Percentiles rank a stretch among this genome's conserved stretches.
Conservation (phyloP, 805 yeast species). For the Saccharomycopsis schoenii region DNA sequence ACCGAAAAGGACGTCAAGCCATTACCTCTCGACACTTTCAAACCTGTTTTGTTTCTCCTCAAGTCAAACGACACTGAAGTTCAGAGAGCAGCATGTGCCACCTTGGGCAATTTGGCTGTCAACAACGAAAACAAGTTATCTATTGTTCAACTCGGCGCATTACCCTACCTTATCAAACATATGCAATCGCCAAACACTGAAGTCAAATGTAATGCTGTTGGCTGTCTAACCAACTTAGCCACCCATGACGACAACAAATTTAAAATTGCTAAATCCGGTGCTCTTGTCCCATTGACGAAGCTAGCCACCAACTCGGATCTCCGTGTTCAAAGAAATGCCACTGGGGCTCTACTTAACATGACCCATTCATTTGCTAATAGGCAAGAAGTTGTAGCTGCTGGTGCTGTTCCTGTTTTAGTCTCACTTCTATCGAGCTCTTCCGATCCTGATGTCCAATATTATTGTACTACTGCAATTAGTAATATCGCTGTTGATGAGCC, state of each 20-base stretch:
- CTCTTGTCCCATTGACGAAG: slow-evolving; percentile 86
- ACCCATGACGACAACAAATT: slow-evolving; percentile 96
- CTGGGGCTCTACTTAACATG: slow-evolving; percentile 97
- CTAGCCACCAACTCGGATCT: slow-evolving; percentile 90
- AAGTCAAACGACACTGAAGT: slow-evolving; percentile 89
- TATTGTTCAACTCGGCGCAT: slow-evolving; percentile 96
- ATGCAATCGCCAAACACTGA: slow-evolving; percentile 97
- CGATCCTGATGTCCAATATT: slow-evolving; percentile 96
- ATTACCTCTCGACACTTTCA: slow-evolving; percentile 83
- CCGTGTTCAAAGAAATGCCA: slow-evolving; percentile 96
- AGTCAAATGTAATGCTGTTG: slow-evolving; percentile 98
- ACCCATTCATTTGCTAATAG: slow-evolving; percentile 96
- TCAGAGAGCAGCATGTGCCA: slow-evolving; percentile 98
- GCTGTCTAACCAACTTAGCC: slow-evolving; percentile 95
- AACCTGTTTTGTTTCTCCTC: slow-evolving; percentile 80
- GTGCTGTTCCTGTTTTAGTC: slow-evolving; percentile 94
- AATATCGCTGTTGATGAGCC: slow-evolving; percentile 95
- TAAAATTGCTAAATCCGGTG: slow-evolving; percentile 93
- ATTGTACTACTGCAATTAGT: slow-evolving; percentile 94
- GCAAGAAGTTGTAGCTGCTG: slow-evolving; percentile 93
- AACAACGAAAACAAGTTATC: slow-evolving; percentile 88
- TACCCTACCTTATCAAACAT: slow-evolving; percentile 91
- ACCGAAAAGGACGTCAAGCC: slow-evolving; percentile 93
- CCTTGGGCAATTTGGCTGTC: slow-evolving; percentile 95
- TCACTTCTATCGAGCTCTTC: slow-evolving; percentile 62